Evolutionary conservation across 352 stramenopile species (phyloP), one percentile per base, ranked within the genome.

Genomic region (Discostella stelligera): DNA sequence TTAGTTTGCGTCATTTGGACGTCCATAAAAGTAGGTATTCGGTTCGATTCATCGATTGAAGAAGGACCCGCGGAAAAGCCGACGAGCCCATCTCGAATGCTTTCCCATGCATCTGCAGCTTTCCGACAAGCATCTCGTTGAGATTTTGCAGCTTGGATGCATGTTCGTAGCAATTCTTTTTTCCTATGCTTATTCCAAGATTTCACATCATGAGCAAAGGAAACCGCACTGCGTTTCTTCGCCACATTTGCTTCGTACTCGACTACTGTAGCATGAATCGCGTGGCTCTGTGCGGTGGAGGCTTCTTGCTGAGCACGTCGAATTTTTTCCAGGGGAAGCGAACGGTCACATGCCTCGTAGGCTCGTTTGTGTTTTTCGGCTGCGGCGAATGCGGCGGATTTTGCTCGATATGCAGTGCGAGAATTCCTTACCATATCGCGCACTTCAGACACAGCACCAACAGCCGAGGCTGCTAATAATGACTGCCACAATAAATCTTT

Each of bases 131-230:
- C 80, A 66, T 89, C 80, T 66, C 83, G 80, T 50, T 92, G 87
- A 23, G 74, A 88, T 41, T 81, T 82, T 0, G 83, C 87, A 66
- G 81, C 72, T 46, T 80, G 32, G 30, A 88, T 48, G 59, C 74
- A 87, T 25, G 75, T 68, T 39, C 72, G 66, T 2, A 90, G 72
- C 30, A 92, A 50, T 66, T 90, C 84, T 41, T 80, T 73, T 66
- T 91, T 92, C 27, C 87, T 62, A 70, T 91, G 85, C 10, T 83
- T 71, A 81, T 92, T 92, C 87, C 87, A 92, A 52, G 70, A 85
- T 72, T 87, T 89, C 11, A 92, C 84, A 78, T 92, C 87, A 67
- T 92, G 77, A 20, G 87, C 85, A 37, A 92, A 67, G 11, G 84
- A 82, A 18, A 92, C 53, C 25, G 84, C 80, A 27, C 82, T 77